Percentiles rank a stretch among this genome's conserved stretches.
Conservation (phyloP, 2,329 filamentous ascomycete species). For the Colletotrichum ledebouriae region DNA sequence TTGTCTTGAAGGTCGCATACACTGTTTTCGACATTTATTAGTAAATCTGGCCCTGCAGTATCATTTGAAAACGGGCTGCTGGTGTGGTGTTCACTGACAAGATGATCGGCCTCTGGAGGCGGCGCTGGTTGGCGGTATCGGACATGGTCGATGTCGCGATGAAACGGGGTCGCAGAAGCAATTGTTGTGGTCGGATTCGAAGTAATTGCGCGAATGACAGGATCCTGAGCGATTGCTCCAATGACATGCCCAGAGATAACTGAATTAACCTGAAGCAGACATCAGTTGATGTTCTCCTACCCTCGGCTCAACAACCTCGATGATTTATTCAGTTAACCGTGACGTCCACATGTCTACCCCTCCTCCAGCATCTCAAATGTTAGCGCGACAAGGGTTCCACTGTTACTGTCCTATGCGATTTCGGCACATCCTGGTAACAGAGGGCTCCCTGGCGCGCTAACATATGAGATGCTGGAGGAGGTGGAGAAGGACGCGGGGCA, state of each 20-base stretch:
- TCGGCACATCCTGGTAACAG: too few relatives aligned
- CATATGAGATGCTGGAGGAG: too few relatives aligned
- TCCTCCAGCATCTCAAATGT: too few relatives aligned
- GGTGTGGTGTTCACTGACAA: conserved; percentile 32
- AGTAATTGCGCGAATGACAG: background rate
- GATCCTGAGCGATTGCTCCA: background rate
- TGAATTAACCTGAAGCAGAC: too few relatives aligned
- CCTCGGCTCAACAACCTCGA: conserved; percentile 8
- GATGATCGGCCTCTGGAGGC: conserved; percentile 42
- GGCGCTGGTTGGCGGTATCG: conserved; percentile 29
- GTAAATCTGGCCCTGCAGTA: background rate
- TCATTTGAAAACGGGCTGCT: background rate
- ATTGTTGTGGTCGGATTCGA: conserved; percentile 11
- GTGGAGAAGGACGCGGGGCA: conserved; percentile 24
- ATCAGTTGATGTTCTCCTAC: background rate
- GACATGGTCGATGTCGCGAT: conserved; percentile 35
- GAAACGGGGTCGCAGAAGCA: conserved; percentile 21
- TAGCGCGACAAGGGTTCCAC: too few relatives aligned
- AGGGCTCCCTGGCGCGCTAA: too few relatives aligned
- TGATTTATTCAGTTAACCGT: conserved; percentile 8
- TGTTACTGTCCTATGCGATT: too few relatives aligned
- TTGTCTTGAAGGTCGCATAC: conserved; percentile 97
- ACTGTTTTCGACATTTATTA: conserved; percentile 59
- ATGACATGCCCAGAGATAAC: conserved; percentile 16
- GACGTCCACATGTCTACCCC: background rate